Conservation (phyloP, 2,329 filamentous ascomycete genomes). For the Aureobasidium leucospermi region DNA sequence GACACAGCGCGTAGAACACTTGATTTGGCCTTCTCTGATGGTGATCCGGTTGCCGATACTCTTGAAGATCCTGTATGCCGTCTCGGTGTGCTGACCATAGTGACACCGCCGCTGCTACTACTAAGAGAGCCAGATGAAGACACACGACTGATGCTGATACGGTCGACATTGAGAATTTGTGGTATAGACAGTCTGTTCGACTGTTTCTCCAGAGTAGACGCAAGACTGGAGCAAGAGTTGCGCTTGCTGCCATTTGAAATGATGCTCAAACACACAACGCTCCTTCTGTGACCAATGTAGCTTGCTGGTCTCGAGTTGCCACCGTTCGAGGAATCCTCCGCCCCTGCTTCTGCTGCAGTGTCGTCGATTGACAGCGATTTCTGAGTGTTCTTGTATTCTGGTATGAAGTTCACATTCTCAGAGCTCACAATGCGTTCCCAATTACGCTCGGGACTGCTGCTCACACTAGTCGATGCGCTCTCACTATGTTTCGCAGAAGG, state of each 20-base stretch:
- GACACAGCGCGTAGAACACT: slow-evolving; percentile 27
- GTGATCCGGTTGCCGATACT: slow-evolving; percentile 35
- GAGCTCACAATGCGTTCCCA: slow-evolving; percentile 6
- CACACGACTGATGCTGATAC: slow-evolving; percentile 28
- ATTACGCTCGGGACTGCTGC: slow-evolving; percentile 8
- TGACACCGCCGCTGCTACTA: slow-evolving; percentile 20
- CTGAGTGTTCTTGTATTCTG: background rate
- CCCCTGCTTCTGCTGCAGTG: background rate
- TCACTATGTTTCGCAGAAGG: background rate
- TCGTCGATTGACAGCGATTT: background rate
- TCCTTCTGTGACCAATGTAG: background rate
- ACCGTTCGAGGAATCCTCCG: background rate
- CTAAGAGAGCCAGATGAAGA: slow-evolving; percentile 25
- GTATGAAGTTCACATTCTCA: background rate
- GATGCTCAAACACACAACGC: slow-evolving; percentile 20
- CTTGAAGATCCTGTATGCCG: slow-evolving; percentile 20
- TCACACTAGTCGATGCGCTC: slow-evolving; percentile 1
- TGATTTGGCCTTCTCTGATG: slow-evolving; percentile 27
- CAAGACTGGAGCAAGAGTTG: slow-evolving; percentile 19
- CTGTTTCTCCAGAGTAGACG: slow-evolving; percentile 20
- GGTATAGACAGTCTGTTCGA: slow-evolving; percentile 25
- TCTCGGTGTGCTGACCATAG: slow-evolving; percentile 30
- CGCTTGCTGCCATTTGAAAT: slow-evolving; percentile 19
- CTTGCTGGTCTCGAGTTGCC: background rate
- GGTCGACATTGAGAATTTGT: slow-evolving; percentile 29